Base-by-base conservation (phyloP, 1,284 basidiomycete genomes). In the Boletellus deceptivus region DNA sequence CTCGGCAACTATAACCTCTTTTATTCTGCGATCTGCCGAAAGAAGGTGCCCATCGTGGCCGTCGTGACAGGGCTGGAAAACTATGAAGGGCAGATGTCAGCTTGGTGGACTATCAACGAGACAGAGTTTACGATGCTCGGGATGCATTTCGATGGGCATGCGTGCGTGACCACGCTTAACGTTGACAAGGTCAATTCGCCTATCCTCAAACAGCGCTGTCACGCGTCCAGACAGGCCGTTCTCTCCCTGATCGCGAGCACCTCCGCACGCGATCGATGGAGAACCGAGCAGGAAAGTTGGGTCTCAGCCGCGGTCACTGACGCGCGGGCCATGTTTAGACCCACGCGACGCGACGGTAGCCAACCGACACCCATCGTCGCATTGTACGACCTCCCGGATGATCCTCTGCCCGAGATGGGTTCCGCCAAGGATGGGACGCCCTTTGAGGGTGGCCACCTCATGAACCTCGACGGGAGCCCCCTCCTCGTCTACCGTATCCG, bases 1-100 rank as follows among this genome's bases (percentile, higher is more conserved):
- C 48, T 63, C 29, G 37, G 36, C 44, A 68, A 70, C 53, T 71
- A 69, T 47, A 59, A 65, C 47, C 49, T 70, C 49, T 70, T 69
- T 56, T 68, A 70, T 49, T 68, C 67, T 16, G 59, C 57, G 17
- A 54, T 67, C 46, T 71, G 64, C 56, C 55, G 65, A 35, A 65
- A 59, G 41, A 64, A 60, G 55, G 54, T 68, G 11, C 65, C 67
- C 35, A 67, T 65, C 46, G 67, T 67, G 43, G 47, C 40, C 18
- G 50, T 65, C 29, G 62, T 65, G 50, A 65, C 65, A 0, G 65
- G 67, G 7, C 36, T 65, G 43, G 64, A 65, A 53, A 65, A 59
- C 38, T 45, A 63, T 17, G 61, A 64, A n/a, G 49, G 29, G 9
- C 48, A 66, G 39, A 70, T 69, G 69, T 50, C 50, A 31, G 57